Evolutionary conservation across 2,329 filamentous ascomycete species (phyloP).

Genomic region (Onygenales sp.): DNA sequence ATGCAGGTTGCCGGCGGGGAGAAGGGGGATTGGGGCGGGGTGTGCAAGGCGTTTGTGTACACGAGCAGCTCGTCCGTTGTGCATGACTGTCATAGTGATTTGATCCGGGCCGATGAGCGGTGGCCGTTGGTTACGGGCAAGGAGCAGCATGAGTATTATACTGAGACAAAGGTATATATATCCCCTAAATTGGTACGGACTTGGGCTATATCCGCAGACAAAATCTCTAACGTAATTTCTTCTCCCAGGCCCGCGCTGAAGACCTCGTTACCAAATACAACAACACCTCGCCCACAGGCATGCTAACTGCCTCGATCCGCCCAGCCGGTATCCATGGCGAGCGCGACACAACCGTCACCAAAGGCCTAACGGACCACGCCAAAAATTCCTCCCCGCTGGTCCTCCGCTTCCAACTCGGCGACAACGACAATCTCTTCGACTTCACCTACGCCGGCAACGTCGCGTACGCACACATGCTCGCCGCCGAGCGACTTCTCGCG

Average conservation of each 20-base stretch:
- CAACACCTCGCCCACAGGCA: constrained; percentile 45
- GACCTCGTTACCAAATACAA: constrained; percentile 69
- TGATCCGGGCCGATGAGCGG: constrained; percentile 75
- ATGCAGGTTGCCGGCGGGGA: constrained; percentile 58
- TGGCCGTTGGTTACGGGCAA: constrained; percentile 67
- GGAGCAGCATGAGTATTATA: constrained; percentile 71
- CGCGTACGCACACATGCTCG: constrained; percentile 73
- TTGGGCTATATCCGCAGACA: background rate
- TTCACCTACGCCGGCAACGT: constrained; percentile 62
- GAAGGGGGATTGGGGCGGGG: constrained; percentile 51
- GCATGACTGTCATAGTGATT: constrained; percentile 68
- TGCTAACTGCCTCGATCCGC: constrained; percentile 73
- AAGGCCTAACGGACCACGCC: constrained; percentile 64
- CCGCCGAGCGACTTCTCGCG: constrained; percentile 60
- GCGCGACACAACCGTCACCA: constrained; percentile 68
- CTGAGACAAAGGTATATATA: constrained; percentile 66
- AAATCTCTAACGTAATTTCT: background rate
- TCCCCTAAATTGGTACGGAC: too few relatives aligned
- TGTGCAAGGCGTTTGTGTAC: constrained; percentile 68
- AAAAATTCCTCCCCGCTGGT: constrained; percentile 47
- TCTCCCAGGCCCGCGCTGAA: constrained; percentile 62
- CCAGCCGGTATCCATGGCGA: constrained; percentile 87
- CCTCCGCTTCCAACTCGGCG: constrained; percentile 70
- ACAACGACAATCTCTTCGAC: constrained; percentile 61
- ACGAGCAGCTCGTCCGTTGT: constrained; percentile 84